These are phyloP conservation scores for Pythium phragmiticola DNA, from an alignment of 352 stramenopile species.

Conservation along the genomic window DNA sequence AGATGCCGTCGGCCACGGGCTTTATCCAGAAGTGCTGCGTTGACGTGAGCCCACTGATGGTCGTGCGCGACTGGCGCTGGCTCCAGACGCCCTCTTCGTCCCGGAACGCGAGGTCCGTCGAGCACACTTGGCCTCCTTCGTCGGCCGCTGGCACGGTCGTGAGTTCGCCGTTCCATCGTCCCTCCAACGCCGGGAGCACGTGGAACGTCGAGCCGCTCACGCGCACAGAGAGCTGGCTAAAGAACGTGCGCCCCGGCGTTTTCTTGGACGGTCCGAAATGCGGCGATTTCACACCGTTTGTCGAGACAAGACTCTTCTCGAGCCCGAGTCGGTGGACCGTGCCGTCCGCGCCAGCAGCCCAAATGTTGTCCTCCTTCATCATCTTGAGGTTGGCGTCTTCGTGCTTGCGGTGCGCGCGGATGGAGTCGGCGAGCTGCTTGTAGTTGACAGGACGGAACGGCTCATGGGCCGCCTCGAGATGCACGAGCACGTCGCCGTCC, in stretches of 20 bases:
- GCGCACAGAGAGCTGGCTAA: conserved; percentile 86
- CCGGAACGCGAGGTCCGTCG: conserved; percentile 80
- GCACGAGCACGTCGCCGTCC: conserved; percentile 77
- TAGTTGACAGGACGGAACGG: conserved; percentile 89
- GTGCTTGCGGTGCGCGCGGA: conserved; percentile 74
- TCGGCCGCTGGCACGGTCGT: conserved; percentile 68
- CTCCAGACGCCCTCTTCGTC: conserved; percentile 87
- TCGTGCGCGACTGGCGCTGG: conserved; percentile 81
- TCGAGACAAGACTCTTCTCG: conserved; percentile 82
- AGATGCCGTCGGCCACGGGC: conserved; percentile 80
- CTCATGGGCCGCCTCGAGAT: conserved; percentile 83
- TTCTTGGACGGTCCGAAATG: conserved; percentile 63
- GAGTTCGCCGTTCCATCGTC: conserved; percentile 84
- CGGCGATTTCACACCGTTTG: conserved; percentile 42
- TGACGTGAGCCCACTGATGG: conserved; percentile 81
- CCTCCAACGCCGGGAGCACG: conserved; percentile 80
- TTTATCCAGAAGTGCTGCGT: conserved; percentile 90
- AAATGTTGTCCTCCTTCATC: conserved; percentile 89
- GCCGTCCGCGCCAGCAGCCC: conserved; percentile 73
- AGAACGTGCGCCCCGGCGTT: conserved; percentile 60
- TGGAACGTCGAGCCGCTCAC: conserved; percentile 86
- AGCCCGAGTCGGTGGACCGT: conserved; percentile 80
- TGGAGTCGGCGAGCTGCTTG: conserved; percentile 74
- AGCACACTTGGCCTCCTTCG: conserved; percentile 84
- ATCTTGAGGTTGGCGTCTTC: conserved; percentile 84